These are phyloP conservation scores for Penicillium argentinense DNA, from an alignment of 495 filamentous ascomycete species.

Conservation along the genomic window DNA sequence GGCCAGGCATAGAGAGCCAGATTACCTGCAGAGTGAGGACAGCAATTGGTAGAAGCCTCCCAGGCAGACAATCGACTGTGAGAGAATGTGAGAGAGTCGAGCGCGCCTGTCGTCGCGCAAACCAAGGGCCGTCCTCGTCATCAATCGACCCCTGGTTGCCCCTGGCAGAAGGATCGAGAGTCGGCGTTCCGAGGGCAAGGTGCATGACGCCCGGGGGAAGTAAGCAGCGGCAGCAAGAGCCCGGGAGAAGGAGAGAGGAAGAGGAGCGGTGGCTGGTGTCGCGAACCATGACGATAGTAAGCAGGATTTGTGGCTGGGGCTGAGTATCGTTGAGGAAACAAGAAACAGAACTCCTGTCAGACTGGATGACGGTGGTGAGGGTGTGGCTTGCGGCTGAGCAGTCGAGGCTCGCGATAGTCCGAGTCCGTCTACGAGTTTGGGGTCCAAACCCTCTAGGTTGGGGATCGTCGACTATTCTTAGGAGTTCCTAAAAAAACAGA, in stretches of 20 bases:
- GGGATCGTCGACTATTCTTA: constrained; percentile 23
- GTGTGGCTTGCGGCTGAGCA: constrained; percentile 23
- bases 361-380: not conserved
- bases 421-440: constrained; percentile 1
- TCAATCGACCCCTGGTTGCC: not conserved
- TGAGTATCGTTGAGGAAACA: constrained; percentile 10
- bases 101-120: not conserved
- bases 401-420: constrained; percentile 11
- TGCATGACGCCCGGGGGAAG: not conserved
- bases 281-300: constrained; percentile 18
- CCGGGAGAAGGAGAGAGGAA: constrained; percentile 5
- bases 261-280: constrained; percentile 20
- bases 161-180: not conserved
- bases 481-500: not conserved
- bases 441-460: constrained; percentile 12
- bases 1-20: constrained; percentile 6
- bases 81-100: constrained; percentile 1
- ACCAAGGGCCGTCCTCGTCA: not conserved
- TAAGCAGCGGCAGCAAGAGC: not conserved
- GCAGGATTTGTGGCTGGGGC: constrained; percentile 23
- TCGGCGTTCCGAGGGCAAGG: not conserved
- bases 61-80: constrained; percentile 6
- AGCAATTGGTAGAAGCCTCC: constrained; percentile 1
- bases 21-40: not conserved
- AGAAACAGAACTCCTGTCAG: not conserved